phyloP scores from a whole-genome alignment of 2,329 filamentous ascomycete genomes.

The Penicillium aurantiogriseum region DNA sequence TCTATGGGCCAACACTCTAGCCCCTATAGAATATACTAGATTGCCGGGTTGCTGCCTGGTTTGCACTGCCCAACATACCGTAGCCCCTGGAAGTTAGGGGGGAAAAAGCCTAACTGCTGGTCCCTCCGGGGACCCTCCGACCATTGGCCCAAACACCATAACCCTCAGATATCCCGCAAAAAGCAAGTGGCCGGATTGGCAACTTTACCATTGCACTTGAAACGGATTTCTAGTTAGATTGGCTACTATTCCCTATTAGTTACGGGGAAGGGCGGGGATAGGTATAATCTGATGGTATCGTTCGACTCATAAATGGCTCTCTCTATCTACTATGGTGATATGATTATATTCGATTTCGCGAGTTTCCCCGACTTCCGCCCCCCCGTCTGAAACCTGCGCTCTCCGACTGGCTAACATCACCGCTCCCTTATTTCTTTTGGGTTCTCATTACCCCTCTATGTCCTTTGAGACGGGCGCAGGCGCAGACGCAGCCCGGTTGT shows the following conservation, averaged over 20 bases:
- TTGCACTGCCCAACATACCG: not conserved
- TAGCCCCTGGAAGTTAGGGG: not conserved
- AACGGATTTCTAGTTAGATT: not conserved
- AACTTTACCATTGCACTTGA: conserved; percentile 1
- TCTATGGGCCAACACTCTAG: not conserved
- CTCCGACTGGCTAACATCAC: conserved; percentile 2
- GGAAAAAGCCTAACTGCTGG: not conserved
- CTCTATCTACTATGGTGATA: not conserved
- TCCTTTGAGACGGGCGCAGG: conserved; percentile 16
- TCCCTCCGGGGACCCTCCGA: not conserved
- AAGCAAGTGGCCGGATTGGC: conserved; percentile 5
- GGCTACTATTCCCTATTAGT: not conserved
- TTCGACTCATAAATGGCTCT: not conserved
- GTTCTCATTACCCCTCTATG: conserved; percentile 18
- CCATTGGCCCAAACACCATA: not conserved
- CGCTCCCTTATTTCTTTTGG: conserved; percentile 1
- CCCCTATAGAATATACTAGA: not conserved
- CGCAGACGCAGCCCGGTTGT: conserved; percentile 1
- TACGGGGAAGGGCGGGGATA: too few relatives aligned
- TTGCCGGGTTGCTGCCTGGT: not conserved
- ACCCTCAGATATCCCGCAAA: conserved; percentile 7
- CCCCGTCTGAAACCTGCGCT: not conserved
- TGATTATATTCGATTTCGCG: not conserved
- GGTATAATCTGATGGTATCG: not conserved
- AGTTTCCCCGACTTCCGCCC: conserved; percentile 4